A percentile compares a stretch with the other conserved stretches of the same genome.
phyloP scores from a whole-genome alignment of 805 yeast genomes.

The Zygosaccharomyces gambellarensis region DNA sequence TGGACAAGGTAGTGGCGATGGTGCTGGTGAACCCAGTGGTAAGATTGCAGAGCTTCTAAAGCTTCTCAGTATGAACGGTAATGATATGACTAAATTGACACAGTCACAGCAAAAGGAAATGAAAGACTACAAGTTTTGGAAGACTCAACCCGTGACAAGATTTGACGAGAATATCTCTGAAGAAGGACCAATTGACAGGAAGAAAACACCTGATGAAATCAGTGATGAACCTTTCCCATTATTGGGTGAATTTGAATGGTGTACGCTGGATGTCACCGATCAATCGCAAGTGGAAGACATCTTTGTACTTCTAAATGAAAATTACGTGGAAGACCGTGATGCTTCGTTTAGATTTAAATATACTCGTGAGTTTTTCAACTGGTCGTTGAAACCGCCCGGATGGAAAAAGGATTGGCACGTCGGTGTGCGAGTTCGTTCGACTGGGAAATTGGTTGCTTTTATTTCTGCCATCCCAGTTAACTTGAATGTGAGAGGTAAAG shows the following conservation, averaged over 20 bases:
- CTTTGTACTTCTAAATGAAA: conserved; percentile 72
- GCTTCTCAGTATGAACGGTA: conserved; percentile 34
- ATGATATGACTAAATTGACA: conserved; percentile 43
- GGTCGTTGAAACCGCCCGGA: conserved; percentile 96
- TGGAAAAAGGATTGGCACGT: conserved; percentile 86
- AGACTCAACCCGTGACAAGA: conserved; percentile 88
- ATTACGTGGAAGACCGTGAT: conserved; percentile 93
- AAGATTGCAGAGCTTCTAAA: conserved; percentile 49
- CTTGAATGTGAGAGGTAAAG: conserved; percentile 53
- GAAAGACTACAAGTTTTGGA: conserved; percentile 95
- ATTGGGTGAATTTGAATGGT: conserved; percentile 85
- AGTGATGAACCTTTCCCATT: conserved; percentile 67
- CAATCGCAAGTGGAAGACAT: conserved; percentile 65
- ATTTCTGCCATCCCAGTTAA: conserved; percentile 84
- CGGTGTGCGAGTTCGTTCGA: conserved; percentile 80
- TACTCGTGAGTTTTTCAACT: conserved; percentile 71
- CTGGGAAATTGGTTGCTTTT: conserved; percentile 81
- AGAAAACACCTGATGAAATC: conserved; percentile 66
- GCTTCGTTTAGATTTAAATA: conserved; percentile 90
- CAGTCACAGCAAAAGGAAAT: conserved; percentile 62
- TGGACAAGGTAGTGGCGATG: neutral
- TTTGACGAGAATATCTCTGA: conserved; percentile 60
- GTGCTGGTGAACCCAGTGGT: conserved; percentile 16
- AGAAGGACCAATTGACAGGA: conserved; percentile 78
- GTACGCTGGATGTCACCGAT: conserved; percentile 59